Evolutionary conservation across 495 filamentous ascomycete genomes (phyloP), one percentile per base, ranked within the genome.

Genomic region (Thermothielavioides terrestris): DNA sequence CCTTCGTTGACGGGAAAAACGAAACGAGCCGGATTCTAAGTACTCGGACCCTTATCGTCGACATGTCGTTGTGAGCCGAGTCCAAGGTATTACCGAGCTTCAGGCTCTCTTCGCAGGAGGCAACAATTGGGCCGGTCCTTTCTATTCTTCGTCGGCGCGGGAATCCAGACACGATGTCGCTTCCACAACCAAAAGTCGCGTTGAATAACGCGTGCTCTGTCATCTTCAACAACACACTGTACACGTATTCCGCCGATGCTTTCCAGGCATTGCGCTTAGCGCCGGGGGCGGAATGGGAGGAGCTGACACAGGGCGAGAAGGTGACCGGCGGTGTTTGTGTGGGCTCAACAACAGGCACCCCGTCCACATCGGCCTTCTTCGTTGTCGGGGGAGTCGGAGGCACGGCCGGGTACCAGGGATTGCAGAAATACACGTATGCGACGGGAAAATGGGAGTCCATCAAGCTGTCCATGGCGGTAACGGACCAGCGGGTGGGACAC

Each of bases 381-480:
- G 76, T 98, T 49, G 80, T 98, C 37, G 92, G 92, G 36, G 92
- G 92, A 28, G 76, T 75, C 39, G 68, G 73, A 14, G 67, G 68
- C 10, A 60, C 68, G 17, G 61, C 58, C 4, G 70, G 77, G 25
- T 94, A 89, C 58, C 62, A 76, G 25, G 92, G 92, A n/a, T 62
- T 98, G 22, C 89, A 95, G 60, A 79, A 84, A 52, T 98, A 80
- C 59, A 80, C 79, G 0, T 96, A 95, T 62, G 68, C 76, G n/a
- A 77, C 80, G 38, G 68, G 78, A 46, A 79, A 75, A 57, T 98
- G 92, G 92, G 76, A 85, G 53, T 80, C 76, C 2, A 70, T 95
- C 27, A 58, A 57, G 30, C 72, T 83, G 6, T 51, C 68, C 6
- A 62, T 66, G 1, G 49, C 63, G 3, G 78, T 84, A 18, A 80